phyloP scores from a whole-genome alignment of 1,284 basidiomycete genomes.

The Vanrija sp. region DNA sequence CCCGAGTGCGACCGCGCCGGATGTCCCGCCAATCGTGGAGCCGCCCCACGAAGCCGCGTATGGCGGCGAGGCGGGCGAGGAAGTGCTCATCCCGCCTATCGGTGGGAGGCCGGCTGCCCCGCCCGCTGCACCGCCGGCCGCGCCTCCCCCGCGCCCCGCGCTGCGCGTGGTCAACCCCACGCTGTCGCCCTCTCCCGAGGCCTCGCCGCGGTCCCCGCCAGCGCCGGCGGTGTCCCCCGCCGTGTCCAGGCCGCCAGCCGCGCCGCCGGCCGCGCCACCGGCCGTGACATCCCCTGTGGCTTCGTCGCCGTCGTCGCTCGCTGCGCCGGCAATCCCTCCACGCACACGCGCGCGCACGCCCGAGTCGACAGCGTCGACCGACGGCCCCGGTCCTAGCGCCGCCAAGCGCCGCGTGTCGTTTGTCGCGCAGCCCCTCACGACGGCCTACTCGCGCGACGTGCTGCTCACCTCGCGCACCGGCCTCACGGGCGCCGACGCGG shows the following conservation, averaged over 20 bases:
- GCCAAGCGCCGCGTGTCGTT: conserved; percentile 44
- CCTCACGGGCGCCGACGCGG: conserved; percentile 34
- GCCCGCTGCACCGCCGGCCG: too few relatives aligned
- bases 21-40: not conserved
- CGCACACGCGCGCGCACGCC: not conserved
- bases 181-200: too few relatives aligned
- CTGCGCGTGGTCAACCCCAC: too few relatives aligned
- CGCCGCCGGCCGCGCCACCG: not conserved
- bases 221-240: too few relatives aligned
- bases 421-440: conserved; percentile 43
- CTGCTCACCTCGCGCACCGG: conserved; percentile 56
- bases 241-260: too few relatives aligned
- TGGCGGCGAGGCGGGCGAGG: too few relatives aligned
- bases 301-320: not conserved
- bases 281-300: not conserved
- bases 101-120: too few relatives aligned
- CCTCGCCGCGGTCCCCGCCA: too few relatives aligned
- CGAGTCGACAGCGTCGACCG: not conserved
- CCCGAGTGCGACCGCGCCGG: not conserved
- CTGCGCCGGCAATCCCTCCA: not conserved
- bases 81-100: too few relatives aligned
- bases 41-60: not conserved
- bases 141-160: too few relatives aligned
- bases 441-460: conserved; percentile 57
- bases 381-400: not conserved